These are phyloP conservation scores for Oryza meridionalis DNA, from an alignment of 176 grass and related monocot genomes.

Conservation along the genomic window DNA sequence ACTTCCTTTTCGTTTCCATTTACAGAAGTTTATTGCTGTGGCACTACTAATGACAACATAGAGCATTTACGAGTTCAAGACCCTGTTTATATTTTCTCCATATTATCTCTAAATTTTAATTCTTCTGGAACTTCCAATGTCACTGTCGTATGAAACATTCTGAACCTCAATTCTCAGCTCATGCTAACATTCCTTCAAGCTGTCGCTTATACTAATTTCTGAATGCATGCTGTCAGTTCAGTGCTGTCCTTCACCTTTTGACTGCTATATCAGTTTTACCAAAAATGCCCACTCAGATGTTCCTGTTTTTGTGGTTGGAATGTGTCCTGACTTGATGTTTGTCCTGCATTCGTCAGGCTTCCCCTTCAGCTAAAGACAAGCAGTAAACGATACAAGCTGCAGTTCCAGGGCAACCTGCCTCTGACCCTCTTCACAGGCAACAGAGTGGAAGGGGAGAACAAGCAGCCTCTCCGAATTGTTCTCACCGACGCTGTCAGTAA, in stretches of 20 bases:
- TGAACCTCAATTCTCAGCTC: not conserved
- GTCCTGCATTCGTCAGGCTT: slow-evolving; percentile 46
- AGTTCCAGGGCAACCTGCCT: slow-evolving; percentile 71
- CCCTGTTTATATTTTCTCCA: not conserved
- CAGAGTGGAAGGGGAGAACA: slow-evolving; percentile 69
- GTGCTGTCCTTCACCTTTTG: slow-evolving; percentile 27
- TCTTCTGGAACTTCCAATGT: slow-evolving; percentile 9
- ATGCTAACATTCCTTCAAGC: slow-evolving; percentile 2
- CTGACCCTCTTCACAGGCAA: slow-evolving; percentile 79
- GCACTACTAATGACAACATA: not conserved
- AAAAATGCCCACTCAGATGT: not conserved
- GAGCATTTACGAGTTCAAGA: not conserved
- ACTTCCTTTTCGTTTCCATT: not conserved
- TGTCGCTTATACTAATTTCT: slow-evolving; percentile 6
- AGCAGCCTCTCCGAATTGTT: slow-evolving; percentile 61
- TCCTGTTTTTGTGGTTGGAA: slow-evolving; percentile 1
- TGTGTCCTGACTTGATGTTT: slow-evolving; percentile 29
- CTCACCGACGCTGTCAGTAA: slow-evolving; percentile 61
- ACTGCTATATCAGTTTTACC: slow-evolving; percentile 21
- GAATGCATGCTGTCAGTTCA: slow-evolving; percentile 7
- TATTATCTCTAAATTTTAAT: not conserved
- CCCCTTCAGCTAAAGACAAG: slow-evolving; percentile 53
- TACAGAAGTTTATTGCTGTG: not conserved
- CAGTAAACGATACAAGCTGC: slow-evolving; percentile 68
- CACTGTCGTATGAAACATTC: not conserved